These are phyloP conservation scores for Salvia hispanica DNA, from an alignment of 257 asterid species.

Conservation along the genomic window DNA sequence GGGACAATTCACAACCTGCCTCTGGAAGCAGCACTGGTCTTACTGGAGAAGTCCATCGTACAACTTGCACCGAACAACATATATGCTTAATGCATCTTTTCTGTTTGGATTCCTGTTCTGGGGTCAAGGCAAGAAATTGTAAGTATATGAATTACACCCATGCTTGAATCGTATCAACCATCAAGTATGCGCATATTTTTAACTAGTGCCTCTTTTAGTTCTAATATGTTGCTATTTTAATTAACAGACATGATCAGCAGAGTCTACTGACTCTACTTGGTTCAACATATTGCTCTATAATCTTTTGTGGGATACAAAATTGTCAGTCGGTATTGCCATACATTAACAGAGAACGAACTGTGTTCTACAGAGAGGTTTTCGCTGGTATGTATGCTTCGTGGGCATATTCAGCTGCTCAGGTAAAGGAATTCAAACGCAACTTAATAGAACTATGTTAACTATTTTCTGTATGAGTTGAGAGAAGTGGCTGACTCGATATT, in stretches of 20 bases:
- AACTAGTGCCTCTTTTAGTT: background rate
- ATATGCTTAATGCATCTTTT: slow-evolving; percentile 40
- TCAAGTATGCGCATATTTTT: no score
- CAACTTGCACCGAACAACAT: slow-evolving; percentile 40
- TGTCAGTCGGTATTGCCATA: slow-evolving; percentile 46
- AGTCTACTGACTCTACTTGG: slow-evolving; percentile 52
- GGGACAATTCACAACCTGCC: slow-evolving; percentile 51
- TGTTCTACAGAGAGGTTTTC: slow-evolving; percentile 55
- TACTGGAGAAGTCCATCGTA: slow-evolving; percentile 57
- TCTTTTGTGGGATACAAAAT: slow-evolving; percentile 52
- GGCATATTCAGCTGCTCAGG: slow-evolving; percentile 68
- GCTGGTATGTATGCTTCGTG: slow-evolving; percentile 65
- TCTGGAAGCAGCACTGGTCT: slow-evolving; percentile 57
- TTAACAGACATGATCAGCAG: slow-evolving; percentile 49
- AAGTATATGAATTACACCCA: slow-evolving; percentile 9
- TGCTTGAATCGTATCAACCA: no score
- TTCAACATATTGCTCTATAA: slow-evolving; percentile 36
- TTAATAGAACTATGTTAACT: no score
- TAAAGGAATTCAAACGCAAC: slow-evolving; percentile 3
- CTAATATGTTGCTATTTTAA: no score
- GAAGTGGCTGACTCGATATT: background rate
- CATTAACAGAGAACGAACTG: slow-evolving; percentile 50
- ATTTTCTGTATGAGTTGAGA: no score
- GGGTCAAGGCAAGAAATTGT: slow-evolving; percentile 51
- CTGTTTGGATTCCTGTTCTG: slow-evolving; percentile 36